phyloP scores from a whole-genome alignment of 2,329 filamentous ascomycete species.

The Botrytis tulipae region DNA sequence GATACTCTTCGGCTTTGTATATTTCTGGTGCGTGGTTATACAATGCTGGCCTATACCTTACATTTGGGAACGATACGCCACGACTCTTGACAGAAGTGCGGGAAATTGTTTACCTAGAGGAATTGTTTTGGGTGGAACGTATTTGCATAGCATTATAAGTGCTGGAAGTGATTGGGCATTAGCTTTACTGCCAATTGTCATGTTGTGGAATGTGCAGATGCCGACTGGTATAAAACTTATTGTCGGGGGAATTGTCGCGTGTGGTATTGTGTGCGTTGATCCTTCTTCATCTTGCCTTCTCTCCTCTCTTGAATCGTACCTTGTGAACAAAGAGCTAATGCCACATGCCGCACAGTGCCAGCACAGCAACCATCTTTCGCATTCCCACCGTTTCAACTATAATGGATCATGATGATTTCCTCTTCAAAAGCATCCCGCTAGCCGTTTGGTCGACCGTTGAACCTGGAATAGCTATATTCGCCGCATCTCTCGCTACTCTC shows the following conservation, averaged over 20 bases:
- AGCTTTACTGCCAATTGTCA: neutral
- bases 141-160: neutral
- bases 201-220: neutral
- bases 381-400: neutral
- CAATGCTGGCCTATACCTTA: slow-evolving; percentile 4
- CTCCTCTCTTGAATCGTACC: neutral
- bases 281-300: no score
- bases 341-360: neutral
- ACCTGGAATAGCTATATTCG: neutral
- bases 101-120: neutral
- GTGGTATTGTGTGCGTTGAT: neutral
- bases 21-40: neutral
- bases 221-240: neutral
- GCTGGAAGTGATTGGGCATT: neutral
- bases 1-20: neutral
- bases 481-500: slow-evolving; percentile 8
- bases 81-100: neutral
- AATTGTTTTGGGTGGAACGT: neutral
- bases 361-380: neutral
- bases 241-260: neutral
- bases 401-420: neutral
- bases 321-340: neutral
- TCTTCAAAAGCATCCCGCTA: neutral
- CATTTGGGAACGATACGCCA: neutral
- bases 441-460: neutral